Evolutionary conservation across 305 asterid genomes (phyloP).

Genomic region (Plantago rigida): DNA sequence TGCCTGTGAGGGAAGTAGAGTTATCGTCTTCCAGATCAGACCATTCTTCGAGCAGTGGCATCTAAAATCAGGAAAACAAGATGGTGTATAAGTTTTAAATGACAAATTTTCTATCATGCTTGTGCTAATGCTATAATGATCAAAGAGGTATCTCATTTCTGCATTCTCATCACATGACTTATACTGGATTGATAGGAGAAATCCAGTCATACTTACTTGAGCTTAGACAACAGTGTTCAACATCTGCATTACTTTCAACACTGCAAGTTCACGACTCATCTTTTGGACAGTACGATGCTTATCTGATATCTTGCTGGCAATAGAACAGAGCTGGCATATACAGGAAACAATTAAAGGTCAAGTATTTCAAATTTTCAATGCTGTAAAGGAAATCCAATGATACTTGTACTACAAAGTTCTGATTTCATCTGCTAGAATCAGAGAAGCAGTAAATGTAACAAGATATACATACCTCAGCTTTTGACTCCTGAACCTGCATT

Average conservation of each 20-base stretch:
- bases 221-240: conserved; percentile 43
- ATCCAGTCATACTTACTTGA: conserved; percentile 37
- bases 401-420: too few species aligned
- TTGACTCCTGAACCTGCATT: conserved; percentile 41
- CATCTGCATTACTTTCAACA: conserved; percentile 33
- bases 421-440: neutral
- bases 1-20: conserved; percentile 43
- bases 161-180: too few species aligned
- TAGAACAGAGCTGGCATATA: conserved; percentile 37
- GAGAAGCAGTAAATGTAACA: neutral
- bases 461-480: conserved; percentile 48
- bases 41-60: conserved; percentile 74
- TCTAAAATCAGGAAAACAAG: conserved; percentile 29
- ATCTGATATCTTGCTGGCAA: conserved; percentile 42
- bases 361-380: too few species aligned
- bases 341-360: neutral
- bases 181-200: too few species aligned
- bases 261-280: conserved; percentile 41
- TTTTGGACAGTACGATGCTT: conserved; percentile 40
- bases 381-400: neutral
- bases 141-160: conserved; percentile 4
- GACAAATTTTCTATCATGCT: conserved; percentile 1
- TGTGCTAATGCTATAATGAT: neutral
- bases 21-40: conserved; percentile 51
- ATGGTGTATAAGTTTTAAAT: neutral